Evolutionary conservation across 2,329 filamentous ascomycete genomes (phyloP), one percentile per base, ranked within the genome.

Genomic region (Colletotrichum costaricense): DNA sequence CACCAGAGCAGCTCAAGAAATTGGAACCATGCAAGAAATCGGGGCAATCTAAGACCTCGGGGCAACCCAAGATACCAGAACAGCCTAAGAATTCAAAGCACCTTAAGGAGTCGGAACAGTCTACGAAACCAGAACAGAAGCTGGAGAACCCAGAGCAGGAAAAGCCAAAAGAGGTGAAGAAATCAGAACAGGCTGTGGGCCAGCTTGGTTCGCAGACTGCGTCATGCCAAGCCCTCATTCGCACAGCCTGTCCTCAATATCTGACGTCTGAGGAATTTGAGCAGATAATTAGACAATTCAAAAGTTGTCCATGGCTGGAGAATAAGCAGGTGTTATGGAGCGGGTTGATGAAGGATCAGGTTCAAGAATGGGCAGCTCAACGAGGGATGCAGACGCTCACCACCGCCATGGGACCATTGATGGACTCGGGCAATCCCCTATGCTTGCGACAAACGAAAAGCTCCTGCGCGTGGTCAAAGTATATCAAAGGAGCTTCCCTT

Each of bases 181-280:
- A 9, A n/a, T 8, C 42, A 46, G 19, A n/a, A 19, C 16, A 46
- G 7, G 16, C 42, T 19, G 19, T 8, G 19, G 19, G 19, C 42
- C 16, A 19, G 42, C 16, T 8, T 46, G 19, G 42, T 46, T 19
- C 3, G 7, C 42, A 46, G 19, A 46, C 42, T 46, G 7, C 19
- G 8, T 46, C 19, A 19, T 46, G 42, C 6, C 60, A 63, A 54
- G 14, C 60, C 5, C 46, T 54, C n/a, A 16, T 54, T 14, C 52
- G 12, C 46, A 63, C 60, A 26, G 60, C 54, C 14, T 63, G 46
- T 28, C 60, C 46, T 4, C 60, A 54, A 30, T 63, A 63, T 24
- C n/a, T 63, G 3, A 63, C n/a, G 3, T 7, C 24, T 1, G 7
- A 24, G 3, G 60, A 63, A 28, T 14, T n/a, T 9, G n/a, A 14